These are phyloP conservation scores for Nakazawaea wyomingensis DNA, from an alignment of 805 yeast species.

Conservation along the genomic window DNA sequence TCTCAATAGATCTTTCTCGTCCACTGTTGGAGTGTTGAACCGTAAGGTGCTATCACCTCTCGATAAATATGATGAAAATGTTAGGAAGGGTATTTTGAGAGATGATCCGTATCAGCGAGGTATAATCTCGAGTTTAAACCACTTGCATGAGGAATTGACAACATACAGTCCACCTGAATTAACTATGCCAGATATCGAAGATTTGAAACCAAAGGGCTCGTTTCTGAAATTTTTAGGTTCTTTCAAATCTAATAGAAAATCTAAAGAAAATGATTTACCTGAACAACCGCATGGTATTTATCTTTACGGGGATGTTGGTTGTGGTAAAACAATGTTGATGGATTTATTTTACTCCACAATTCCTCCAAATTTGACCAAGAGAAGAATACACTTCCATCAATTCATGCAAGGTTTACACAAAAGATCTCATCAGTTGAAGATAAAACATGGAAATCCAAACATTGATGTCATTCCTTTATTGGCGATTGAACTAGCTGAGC, in stretches of 20 bases:
- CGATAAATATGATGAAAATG: constrained; percentile 24
- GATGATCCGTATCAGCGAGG: constrained; percentile 81
- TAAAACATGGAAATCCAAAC: constrained; percentile 55
- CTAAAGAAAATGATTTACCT: constrained; percentile 23
- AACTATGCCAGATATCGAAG: constrained; percentile 44
- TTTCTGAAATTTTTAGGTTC: constrained; percentile 17
- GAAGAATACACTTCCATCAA: constrained; percentile 89
- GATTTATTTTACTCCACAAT: constrained; percentile 85
- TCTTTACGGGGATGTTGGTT: constrained; percentile 95
- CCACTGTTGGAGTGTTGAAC: background rate
- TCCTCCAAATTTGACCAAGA: constrained; percentile 71
- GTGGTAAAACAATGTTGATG: constrained; percentile 98
- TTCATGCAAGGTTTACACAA: constrained; percentile 94
- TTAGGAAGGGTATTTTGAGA: constrained; percentile 39
- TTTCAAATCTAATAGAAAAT: background rate
- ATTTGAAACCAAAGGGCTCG: constrained; percentile 46
- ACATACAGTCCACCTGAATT: constrained; percentile 61
- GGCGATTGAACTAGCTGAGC: constrained; percentile 77
- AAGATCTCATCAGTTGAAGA: constrained; percentile 70
- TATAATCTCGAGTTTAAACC: constrained; percentile 57
- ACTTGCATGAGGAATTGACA: constrained; percentile 49
- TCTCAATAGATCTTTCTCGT: background rate
- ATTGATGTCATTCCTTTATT: constrained; percentile 78
- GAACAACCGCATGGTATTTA: constrained; percentile 77
- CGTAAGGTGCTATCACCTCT: constrained; percentile 22